Evolutionary conservation across 73 alveolate species (phyloP), one percentile per base, ranked within the genome.

Genomic region (Paramecium sexaurelia): DNA sequence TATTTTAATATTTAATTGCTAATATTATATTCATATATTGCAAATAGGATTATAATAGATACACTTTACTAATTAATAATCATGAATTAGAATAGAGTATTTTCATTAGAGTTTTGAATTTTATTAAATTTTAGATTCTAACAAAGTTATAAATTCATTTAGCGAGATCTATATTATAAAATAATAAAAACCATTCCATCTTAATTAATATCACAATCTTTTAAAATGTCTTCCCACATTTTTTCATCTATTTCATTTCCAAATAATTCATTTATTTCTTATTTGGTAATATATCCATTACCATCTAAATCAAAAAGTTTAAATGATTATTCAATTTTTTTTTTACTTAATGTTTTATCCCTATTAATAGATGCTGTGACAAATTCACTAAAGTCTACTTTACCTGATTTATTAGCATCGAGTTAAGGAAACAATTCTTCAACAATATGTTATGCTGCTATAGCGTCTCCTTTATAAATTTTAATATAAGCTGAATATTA

Each of bases 341-440:
- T 40, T 41, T 78, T 78, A 27, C 75, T 41, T 78, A 78, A 78
- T 0, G 73, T 43, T 40, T 24, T 78, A 5, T 78, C 90, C 19
- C 90, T 78, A 26, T 78, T 40, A 19, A 78, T 78, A 0, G 90
- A 29, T 5, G 90, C 90, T 17, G 90, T 78, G 1, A 78, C 71
- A 78, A 78, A 78, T 41, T 78, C 90, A 78, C 90, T 78, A 78
- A 78, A 78, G 41, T 78, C 90, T 2, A 78, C 90, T 33, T 78
- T 78, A 4, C 90, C 90, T 9, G 90, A 78, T 29, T 78, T 78
- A 78, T 78, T 78, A 4, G 90, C 90, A 41, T 78, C 90, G 3
- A 78, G 27, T 43, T 78, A 43, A 41, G 68, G 90, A 24, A 78
- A 78, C 20, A 78, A 41, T 45, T 78, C 90, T 24, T 78, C 73